Conservation (phyloP, 768 basidiomycete species). For the Leccinum uliginosum region DNA sequence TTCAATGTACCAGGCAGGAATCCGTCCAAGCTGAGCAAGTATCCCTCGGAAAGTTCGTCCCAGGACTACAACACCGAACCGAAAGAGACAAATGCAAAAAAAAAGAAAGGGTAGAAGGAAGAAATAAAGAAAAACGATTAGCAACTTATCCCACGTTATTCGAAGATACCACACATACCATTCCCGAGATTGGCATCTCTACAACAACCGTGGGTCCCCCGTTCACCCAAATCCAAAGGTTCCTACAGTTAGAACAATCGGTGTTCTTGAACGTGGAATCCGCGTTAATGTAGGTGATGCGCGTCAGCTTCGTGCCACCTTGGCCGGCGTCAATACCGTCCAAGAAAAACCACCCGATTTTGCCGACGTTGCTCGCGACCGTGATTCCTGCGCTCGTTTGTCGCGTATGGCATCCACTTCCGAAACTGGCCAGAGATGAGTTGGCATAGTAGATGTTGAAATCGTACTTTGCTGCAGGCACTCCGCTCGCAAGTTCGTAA, state of each 20-base stretch:
- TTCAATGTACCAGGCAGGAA: no score
- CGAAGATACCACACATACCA: neutral
- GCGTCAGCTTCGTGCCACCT: neutral
- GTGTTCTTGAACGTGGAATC: conserved; percentile 6
- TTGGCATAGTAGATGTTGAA: conserved; percentile 1
- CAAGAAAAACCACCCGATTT: conserved; percentile 2
- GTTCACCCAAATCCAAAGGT: no score
- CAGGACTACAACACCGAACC: no score
- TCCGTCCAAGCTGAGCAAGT: no score
- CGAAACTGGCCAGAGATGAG: neutral
- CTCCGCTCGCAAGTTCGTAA: neutral
- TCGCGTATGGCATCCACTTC: neutral
- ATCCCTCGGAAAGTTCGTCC: no score
- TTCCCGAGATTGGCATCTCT: conserved; percentile 7
- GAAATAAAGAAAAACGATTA: no score
- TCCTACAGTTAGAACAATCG: conserved; percentile 4
- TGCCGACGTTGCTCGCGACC: neutral
- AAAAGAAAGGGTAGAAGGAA: no score
- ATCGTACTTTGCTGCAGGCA: neutral
- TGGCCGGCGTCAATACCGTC: conserved; percentile 4
- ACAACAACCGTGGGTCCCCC: neutral
- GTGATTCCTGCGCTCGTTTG: neutral
- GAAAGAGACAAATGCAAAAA: no score
- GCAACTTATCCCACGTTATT: neutral
- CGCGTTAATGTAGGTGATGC: conserved; percentile 6